Conservation (phyloP, 495 filamentous ascomycete species). For the Tuber brumale region DNA sequence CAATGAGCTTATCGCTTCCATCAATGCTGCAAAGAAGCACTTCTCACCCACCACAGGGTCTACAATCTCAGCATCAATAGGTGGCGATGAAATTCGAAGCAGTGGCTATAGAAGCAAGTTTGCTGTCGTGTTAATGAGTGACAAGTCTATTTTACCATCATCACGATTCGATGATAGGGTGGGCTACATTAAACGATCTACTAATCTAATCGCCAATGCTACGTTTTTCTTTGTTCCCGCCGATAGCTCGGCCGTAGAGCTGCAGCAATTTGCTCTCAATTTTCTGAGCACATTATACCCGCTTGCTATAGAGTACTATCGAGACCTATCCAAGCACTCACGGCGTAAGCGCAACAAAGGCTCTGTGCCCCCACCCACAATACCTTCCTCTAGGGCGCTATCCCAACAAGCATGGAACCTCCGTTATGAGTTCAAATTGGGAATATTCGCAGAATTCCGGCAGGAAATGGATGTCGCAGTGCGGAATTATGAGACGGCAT, state of each 20-base stretch:
- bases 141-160: slow-evolving; percentile 54
- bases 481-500: slow-evolving; percentile 74
- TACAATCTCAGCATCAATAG: slow-evolving; percentile 12
- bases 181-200: slow-evolving; percentile 64
- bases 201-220: slow-evolving; percentile 69
- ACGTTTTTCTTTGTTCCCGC: slow-evolving; percentile 69
- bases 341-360: slow-evolving; percentile 74
- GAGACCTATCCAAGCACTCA: slow-evolving; percentile 80
- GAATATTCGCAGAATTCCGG: slow-evolving; percentile 80
- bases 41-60: slow-evolving; percentile 24
- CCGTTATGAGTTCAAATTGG: slow-evolving; percentile 87
- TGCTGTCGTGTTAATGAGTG: slow-evolving; percentile 69
- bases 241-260: slow-evolving; percentile 54
- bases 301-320: slow-evolving; percentile 70
- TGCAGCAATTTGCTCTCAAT: slow-evolving; percentile 59
- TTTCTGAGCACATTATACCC: slow-evolving; percentile 57
- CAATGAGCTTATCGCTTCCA: slow-evolving; percentile 81
- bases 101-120: slow-evolving; percentile 44
- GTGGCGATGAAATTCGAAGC: slow-evolving; percentile 28
- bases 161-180: slow-evolving; percentile 69
- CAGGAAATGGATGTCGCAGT: slow-evolving; percentile 81
- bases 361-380: slow-evolving; percentile 68
- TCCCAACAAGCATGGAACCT: slow-evolving; percentile 84
- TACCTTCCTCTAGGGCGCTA: slow-evolving; percentile 72
- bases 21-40: slow-evolving; percentile 59